A percentile compares a stretch with the other conserved stretches of the same genome.
phyloP scores from a whole-genome alignment of 495 filamentous ascomycete species.

The Podospora australis region DNA sequence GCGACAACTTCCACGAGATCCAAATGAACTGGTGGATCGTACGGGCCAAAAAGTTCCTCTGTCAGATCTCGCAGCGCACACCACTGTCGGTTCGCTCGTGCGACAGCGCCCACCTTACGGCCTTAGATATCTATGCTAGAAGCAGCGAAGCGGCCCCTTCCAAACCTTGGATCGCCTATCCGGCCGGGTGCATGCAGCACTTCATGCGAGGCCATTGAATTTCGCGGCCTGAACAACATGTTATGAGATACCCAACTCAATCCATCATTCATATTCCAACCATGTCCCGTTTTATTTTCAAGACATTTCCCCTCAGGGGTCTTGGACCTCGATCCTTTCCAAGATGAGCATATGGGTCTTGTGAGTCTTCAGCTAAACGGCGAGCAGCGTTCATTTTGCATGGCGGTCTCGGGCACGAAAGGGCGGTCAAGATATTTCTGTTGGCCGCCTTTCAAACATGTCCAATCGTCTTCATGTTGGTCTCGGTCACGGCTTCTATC shows the following conservation, averaged over 20 bases:
- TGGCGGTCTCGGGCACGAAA: conserved; percentile 1
- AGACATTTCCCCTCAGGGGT: conserved; percentile 4
- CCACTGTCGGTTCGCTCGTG: conserved; percentile 10
- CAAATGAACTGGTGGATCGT: background rate
- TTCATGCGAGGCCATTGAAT: conserved; percentile 5
- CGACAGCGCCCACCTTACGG: conserved; percentile 17
- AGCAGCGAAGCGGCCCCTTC: background rate
- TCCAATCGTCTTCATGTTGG: background rate
- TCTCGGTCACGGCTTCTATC: background rate
- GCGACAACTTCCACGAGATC: conserved; percentile 3
- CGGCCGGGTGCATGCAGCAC: conserved; percentile 13
- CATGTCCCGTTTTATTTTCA: background rate
- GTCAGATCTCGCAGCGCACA: conserved; percentile 9
- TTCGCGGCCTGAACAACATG: background rate
- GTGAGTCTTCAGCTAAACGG: background rate
- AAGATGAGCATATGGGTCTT: background rate
- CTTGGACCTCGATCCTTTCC: background rate
- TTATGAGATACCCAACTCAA: conserved; percentile 1
- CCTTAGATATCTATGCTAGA: conserved; percentile 15
- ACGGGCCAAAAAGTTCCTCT: background rate
- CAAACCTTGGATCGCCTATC: conserved; percentile 1
- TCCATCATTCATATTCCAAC: background rate
- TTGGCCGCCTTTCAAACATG: background rate
- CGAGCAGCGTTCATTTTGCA: background rate
- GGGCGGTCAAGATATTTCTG: background rate